A percentile compares a stretch with the other conserved stretches of the same genome.
Conservation (phyloP, 768 basidiomycete genomes). For the Chalciporus piperatus region DNA sequence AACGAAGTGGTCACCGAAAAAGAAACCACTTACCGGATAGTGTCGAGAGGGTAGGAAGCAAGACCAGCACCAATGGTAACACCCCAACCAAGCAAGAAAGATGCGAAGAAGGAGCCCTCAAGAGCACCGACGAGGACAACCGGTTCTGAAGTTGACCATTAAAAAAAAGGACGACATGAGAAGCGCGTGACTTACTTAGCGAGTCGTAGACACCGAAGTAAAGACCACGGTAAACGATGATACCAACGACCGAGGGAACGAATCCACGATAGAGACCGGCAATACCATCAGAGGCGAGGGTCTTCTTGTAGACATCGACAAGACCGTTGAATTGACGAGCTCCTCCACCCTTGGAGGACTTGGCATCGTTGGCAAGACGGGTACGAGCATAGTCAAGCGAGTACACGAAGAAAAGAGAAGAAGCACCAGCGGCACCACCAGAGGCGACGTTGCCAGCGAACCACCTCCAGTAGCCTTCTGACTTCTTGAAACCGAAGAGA, state of each 20-base stretch:
- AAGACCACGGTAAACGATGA: conserved; percentile 99
- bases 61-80: conserved; percentile 99
- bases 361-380: conserved; percentile 96
- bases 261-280: conserved; percentile 99
- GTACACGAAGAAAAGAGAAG: conserved; percentile 98
- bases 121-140: conserved; percentile 96
- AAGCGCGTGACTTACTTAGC: conserved; percentile 60
- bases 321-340: conserved; percentile 98
- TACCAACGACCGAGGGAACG: conserved; percentile 98
- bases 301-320: conserved; percentile 96
- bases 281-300: conserved; percentile 94
- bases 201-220: conserved; percentile 98
- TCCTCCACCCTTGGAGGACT: conserved; percentile 90
- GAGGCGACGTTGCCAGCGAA: conserved; percentile 97
- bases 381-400: conserved; percentile 99
- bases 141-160: conserved; percentile 59
- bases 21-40: conserved; percentile 59
- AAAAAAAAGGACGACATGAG: conserved; percentile 17
- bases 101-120: conserved; percentile 95
- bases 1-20: neutral
- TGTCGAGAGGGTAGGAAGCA: conserved; percentile 93
- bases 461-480: conserved; percentile 97
- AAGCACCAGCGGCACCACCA: conserved; percentile 99
- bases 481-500: conserved; percentile 97
- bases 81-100: conserved; percentile 97